These are phyloP conservation scores for Phytophthora megakarya DNA, from an alignment of 352 stramenopile species.

Conservation along the genomic window DNA sequence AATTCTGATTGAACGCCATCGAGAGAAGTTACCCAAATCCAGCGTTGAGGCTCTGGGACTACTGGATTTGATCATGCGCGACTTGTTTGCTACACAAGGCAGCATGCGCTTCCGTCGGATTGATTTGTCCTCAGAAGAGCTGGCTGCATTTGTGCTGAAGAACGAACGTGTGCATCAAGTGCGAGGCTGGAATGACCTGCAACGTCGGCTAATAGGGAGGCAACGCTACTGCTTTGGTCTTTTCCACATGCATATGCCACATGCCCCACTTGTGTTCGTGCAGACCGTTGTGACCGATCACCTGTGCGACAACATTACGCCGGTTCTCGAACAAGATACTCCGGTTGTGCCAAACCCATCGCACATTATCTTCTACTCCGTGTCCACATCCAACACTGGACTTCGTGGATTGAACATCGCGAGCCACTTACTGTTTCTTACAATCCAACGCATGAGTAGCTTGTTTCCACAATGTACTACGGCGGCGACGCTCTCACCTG, in stretches of 20 bases:
- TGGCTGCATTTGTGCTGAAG: conserved; percentile 70
- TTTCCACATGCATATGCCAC: conserved; percentile 84
- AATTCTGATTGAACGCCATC: conserved; percentile 55
- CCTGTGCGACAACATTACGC: conserved; percentile 65
- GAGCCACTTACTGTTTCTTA: conserved; percentile 83
- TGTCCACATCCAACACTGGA: conserved; percentile 79
- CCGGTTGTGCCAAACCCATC: conserved; percentile 49
- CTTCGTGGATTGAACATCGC: conserved; percentile 84
- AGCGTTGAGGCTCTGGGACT: conserved; percentile 75
- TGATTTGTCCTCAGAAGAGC: conserved; percentile 70
- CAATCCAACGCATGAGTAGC: conserved; percentile 74
- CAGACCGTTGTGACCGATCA: conserved; percentile 75
- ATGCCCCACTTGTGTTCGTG: conserved; percentile 76
- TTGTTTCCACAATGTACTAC: conserved; percentile 70
- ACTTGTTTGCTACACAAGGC: conserved; percentile 82
- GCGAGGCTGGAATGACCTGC: conserved; percentile 68
- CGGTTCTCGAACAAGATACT: conserved; percentile 62
- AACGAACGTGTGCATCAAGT: conserved; percentile 82
- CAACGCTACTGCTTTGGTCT: conserved; percentile 83
- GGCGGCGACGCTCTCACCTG: conserved; percentile 76
- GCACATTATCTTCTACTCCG: conserved; percentile 88
- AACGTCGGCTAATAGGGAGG: conserved; percentile 59
- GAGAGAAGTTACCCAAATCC: conserved; percentile 44
- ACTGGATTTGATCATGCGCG: conserved; percentile 82
- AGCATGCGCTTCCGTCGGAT: conserved; percentile 84